Evolutionary conservation across 169 alveolate species (phyloP).

Genomic region (Babesia caballi): DNA sequence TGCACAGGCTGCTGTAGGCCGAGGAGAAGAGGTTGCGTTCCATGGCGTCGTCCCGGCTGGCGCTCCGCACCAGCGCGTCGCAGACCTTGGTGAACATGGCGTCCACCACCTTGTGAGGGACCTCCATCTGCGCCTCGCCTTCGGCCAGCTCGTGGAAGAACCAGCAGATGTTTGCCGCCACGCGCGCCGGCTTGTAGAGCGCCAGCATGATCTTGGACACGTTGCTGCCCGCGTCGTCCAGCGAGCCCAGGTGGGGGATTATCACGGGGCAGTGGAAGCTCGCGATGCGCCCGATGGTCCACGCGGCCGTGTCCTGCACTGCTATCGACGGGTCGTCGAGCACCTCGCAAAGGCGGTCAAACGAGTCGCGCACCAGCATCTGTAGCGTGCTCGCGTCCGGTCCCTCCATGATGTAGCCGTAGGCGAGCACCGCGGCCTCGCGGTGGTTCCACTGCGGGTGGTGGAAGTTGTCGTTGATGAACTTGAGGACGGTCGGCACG

Average conservation of each 20-base stretch:
- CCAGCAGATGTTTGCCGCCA: conserved; percentile 78
- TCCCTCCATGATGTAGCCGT: conserved; percentile 90
- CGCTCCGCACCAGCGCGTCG: conserved; percentile 66
- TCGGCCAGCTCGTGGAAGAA: conserved; percentile 73
- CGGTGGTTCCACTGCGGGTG: conserved; percentile 86
- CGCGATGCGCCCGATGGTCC: conserved; percentile 90
- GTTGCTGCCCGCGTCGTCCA: conserved; percentile 65
- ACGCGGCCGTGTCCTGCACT: conserved; percentile 91
- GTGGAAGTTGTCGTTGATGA: conserved; percentile 82
- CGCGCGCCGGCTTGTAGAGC: conserved; percentile 74
- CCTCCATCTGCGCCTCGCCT: background rate
- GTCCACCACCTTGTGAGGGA: conserved; percentile 32
- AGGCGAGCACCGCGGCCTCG: conserved; percentile 90
- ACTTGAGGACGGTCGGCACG: conserved; percentile 82
- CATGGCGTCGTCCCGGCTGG: conserved; percentile 72
- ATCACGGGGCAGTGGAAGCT: conserved; percentile 83
- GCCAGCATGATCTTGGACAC: conserved; percentile 71
- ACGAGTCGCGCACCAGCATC: conserved; percentile 82
- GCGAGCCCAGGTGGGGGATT: conserved; percentile 76
- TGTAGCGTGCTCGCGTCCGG: conserved; percentile 85
- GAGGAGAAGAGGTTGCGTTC: conserved; percentile 71
- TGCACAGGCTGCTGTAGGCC: conserved; percentile 69
- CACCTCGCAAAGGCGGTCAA: conserved; percentile 81
- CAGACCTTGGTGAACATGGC: conserved; percentile 70
- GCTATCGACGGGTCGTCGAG: conserved; percentile 86